Evolutionary conservation across 345 rosid genomes (phyloP).

Genomic region (Psidium friedrichsthalianum): DNA sequence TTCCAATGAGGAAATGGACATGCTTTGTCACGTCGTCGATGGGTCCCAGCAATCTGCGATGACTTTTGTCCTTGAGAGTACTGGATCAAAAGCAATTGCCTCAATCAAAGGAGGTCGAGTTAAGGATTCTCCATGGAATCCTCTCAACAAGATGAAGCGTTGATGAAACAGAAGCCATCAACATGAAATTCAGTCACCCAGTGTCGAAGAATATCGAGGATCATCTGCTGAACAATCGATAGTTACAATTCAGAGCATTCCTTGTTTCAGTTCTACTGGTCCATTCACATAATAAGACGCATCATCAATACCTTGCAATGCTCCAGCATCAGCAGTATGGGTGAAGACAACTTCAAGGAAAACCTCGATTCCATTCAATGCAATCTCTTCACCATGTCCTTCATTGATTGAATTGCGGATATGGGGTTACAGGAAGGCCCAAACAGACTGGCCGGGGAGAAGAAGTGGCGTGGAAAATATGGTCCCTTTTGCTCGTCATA

Average conservation of each 20-base stretch:
- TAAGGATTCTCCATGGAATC: conserved; percentile 51
- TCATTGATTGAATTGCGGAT: conserved; percentile 56
- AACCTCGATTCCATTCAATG: conserved; percentile 75
- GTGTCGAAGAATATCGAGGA: conserved; percentile 68
- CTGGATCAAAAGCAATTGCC: conserved; percentile 85
- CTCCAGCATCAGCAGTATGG: conserved; percentile 53
- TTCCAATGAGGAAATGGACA: conserved; percentile 74
- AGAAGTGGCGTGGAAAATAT: conserved; percentile 75
- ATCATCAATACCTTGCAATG: conserved; percentile 69
- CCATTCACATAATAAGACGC: conserved; percentile 36
- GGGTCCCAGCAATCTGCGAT: conserved; percentile 75
- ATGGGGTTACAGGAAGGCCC: conserved; percentile 43
- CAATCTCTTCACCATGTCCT: conserved; percentile 79
- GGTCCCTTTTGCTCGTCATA: conserved; percentile 63
- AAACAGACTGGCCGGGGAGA: conserved; percentile 44
- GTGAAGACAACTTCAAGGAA: conserved; percentile 81
- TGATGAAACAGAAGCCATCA: conserved; percentile 83
- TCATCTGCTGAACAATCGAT: conserved; percentile 54
- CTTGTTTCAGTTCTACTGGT: conserved; percentile 18
- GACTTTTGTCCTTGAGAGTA: conserved; percentile 64
- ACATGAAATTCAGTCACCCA: conserved; percentile 84
- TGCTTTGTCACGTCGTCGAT: conserved; percentile 22
- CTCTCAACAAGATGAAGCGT: conserved; percentile 66
- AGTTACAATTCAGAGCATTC: conserved; percentile 60
- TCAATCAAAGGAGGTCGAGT: conserved; percentile 83